Evolutionary conservation across 2,329 filamentous ascomycete genomes (phyloP).

Genomic region (Aureobasidium vineae): DNA sequence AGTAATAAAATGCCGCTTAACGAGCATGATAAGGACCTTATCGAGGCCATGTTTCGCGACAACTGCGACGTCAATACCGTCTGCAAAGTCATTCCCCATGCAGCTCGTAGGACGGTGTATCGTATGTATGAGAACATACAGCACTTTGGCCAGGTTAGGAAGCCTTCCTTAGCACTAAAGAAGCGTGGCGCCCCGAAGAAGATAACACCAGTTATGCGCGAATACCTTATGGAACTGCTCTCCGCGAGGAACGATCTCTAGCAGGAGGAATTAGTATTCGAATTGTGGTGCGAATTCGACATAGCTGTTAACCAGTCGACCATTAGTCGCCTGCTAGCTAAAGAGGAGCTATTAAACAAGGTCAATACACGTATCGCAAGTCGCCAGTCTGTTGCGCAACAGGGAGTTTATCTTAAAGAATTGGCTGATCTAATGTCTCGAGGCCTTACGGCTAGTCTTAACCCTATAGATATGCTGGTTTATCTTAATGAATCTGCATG

Average conservation of each 20-base stretch:
- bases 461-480: too few relatives aligned
- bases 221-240: background rate
- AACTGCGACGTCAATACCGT: background rate
- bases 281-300: background rate
- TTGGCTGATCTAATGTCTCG: too few relatives aligned
- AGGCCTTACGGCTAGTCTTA: too few relatives aligned
- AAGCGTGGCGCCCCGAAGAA: background rate
- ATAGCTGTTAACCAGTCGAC: background rate
- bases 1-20: too few relatives aligned
- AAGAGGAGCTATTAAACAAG: background rate
- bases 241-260: background rate
- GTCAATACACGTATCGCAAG: constrained; percentile 4
- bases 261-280: background rate
- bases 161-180: background rate
- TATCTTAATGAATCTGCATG: too few relatives aligned
- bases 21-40: background rate
- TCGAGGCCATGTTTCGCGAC: background rate
- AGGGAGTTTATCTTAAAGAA: too few relatives aligned
- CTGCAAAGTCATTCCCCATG: background rate
- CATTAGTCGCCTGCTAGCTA: background rate
- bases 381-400: background rate
- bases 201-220: background rate
- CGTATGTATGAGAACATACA: too few relatives aligned
- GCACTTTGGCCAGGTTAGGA: background rate
- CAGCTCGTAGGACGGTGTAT: background rate